A percentile compares a stretch with the other conserved stretches of the same genome.
Evolutionary conservation across 1,284 basidiomycete genomes (phyloP).

Genomic region (Violaceomyces palustris): DNA sequence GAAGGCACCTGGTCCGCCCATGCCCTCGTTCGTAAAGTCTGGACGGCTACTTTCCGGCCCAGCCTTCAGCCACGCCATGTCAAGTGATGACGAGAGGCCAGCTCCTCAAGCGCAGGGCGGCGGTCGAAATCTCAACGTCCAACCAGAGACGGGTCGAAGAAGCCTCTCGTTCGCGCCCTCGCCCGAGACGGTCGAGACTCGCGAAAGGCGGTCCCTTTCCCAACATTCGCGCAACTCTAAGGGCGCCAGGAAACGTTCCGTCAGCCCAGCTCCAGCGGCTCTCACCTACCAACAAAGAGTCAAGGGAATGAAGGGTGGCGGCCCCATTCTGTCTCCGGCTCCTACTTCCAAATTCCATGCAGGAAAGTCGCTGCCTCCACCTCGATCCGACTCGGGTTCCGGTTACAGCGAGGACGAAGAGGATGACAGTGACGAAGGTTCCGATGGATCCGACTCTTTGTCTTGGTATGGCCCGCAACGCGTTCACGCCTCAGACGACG

Average conservation of each 20-base stretch:
- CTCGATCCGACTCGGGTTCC: conserved; percentile 9
- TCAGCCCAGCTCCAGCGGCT: conserved; percentile 22
- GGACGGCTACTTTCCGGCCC: neutral
- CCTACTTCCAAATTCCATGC: no score
- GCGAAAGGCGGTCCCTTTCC: no score
- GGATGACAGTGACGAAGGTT: no score
- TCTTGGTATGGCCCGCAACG: no score
- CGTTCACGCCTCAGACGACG: no score
- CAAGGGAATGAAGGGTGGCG: conserved; percentile 13
- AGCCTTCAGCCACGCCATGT: neutral
- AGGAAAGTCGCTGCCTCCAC: neutral
- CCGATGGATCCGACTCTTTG: no score
- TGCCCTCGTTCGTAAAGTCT: neutral
- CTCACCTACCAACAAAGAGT: conserved; percentile 20
- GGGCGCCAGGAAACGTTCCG: conserved; percentile 19
- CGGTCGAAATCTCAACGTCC: neutral
- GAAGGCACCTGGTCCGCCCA: neutral
- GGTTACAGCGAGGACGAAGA: conserved; percentile 34
- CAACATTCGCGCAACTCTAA: conserved; percentile 5
- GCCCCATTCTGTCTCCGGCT: conserved; percentile 23
- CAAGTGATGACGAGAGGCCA: neutral
- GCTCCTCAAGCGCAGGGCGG: neutral
- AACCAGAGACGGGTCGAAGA: neutral
- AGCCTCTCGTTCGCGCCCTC: conserved; percentile 17
- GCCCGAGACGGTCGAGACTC: conserved; percentile 17